Conservation (phyloP, 495 filamentous ascomycete genomes). For the Poronia punctata region DNA sequence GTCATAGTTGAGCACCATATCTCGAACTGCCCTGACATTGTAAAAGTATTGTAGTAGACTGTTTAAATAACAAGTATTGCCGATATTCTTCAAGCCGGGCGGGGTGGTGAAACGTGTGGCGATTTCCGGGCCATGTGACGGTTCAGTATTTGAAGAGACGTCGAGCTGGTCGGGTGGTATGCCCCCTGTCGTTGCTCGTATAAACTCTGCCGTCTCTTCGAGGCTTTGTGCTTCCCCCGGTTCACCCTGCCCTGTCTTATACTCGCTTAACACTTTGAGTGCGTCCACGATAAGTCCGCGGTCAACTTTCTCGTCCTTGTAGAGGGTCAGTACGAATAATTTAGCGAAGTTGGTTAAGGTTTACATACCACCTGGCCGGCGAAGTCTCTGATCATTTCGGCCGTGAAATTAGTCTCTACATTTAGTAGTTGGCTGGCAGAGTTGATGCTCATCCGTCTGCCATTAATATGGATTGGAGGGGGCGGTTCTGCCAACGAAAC, state of each 20-base stretch:
- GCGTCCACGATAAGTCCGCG: constrained; percentile 18
- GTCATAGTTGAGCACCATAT: constrained; percentile 71
- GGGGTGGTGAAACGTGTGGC: constrained; percentile 5
- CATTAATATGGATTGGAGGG: neutral
- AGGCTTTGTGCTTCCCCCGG: constrained; percentile 15
- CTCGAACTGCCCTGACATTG: constrained; percentile 72
- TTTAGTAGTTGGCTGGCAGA: constrained; percentile 11
- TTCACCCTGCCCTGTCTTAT: constrained; percentile 13
- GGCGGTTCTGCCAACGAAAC: constrained; percentile 3
- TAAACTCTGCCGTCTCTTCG: constrained; percentile 17
- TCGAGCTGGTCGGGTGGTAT: neutral
- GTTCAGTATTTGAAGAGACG: neutral
- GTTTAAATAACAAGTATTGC: constrained; percentile 97
- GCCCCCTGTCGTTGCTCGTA: constrained; percentile 8
- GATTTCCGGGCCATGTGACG: neutral
- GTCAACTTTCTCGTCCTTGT: constrained; percentile 11
- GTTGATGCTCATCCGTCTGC: constrained; percentile 16
- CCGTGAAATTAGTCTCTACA: constrained; percentile 16
- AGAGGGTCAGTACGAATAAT: neutral
- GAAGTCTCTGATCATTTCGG: constrained; percentile 20
- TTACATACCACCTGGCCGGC: constrained; percentile 12
- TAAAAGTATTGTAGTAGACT: constrained; percentile 95
- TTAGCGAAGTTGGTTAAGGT: neutral
- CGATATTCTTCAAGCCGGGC: constrained; percentile 76
- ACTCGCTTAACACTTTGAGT: constrained; percentile 18